Base-by-base conservation (phyloP, 2,329 filamentous ascomycete species). In the Claviceps purpurea region DNA sequence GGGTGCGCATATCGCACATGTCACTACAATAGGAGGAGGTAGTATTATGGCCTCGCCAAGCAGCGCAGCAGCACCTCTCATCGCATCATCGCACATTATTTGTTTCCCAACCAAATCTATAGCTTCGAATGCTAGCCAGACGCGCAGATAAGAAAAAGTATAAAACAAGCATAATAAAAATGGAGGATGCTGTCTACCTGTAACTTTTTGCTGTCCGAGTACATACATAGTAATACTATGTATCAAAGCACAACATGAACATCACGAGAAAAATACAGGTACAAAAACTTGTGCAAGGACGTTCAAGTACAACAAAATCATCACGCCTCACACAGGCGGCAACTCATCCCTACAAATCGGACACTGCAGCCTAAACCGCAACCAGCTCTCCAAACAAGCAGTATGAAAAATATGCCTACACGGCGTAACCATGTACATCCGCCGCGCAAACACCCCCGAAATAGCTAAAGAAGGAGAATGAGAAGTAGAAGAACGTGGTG, bases 321-420 rank as follows among this genome's bases (percentile, higher is more conserved):
- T 34, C 14, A 40, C 4, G 2, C 47, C 2, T 71, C 76, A 96
- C 64, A 95, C 68, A 44, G 90, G 88, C 50, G 91, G 91, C 61
- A 97, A 68, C 54, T 86, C 84, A 70, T 96, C 90, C 59, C 93
- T 78, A 69, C 93, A 97, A 58, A 95, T 96, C 1, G 93, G 93
- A 70, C 93, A 98, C 70, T 95, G 89, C 62, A 98, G 69, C 53
- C 91, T 73, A 65, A 94, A 89, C 64, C 87, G 79, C 86, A 98
- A 93, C 93, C 93, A 97, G 41, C 89, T 89, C 70, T 97, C 91
- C 59, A 98, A 71, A 67, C 93, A 98, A 37, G 77, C 74, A 52
- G 84, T 93, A 65, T 98, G 93, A 65, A 98, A 98, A 48, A 97
- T 89, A 70, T 98, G 93, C 52, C 90, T 75, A 67, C 93, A 98